phyloP scores from a whole-genome alignment of 2,329 filamentous ascomycete species.

The Monilinia polystroma region DNA sequence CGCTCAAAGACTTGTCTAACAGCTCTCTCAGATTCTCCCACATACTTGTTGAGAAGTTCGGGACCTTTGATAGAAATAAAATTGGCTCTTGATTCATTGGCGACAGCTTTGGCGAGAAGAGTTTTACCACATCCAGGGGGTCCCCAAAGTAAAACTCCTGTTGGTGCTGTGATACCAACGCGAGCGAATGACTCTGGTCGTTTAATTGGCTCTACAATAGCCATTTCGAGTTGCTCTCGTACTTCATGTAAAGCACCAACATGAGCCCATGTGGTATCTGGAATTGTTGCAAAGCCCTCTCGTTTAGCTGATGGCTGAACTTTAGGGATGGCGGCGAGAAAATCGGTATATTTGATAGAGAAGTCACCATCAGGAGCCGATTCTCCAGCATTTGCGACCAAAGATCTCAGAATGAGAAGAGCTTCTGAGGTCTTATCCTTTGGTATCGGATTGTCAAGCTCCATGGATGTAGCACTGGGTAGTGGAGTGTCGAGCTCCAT shows the following conservation, averaged over 20 bases:
- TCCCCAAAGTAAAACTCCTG: constrained; percentile 92
- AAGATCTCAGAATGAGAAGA: constrained; percentile 48
- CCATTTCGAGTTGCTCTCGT: constrained; percentile 76
- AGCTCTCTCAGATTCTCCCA: constrained; percentile 91
- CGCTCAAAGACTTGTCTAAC: constrained; percentile 89
- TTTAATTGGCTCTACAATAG: constrained; percentile 87
- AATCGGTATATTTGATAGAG: constrained; percentile 64
- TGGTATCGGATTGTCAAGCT: constrained; percentile 34
- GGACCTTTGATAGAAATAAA: constrained; percentile 98
- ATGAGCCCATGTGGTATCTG: constrained; percentile 88
- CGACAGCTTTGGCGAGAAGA: constrained; percentile 90
- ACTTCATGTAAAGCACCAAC: constrained; percentile 82
- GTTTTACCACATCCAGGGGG: constrained; percentile 97
- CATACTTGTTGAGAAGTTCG: constrained; percentile 95
- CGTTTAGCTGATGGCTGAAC: constrained; percentile 81
- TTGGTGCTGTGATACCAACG: constrained; percentile 76
- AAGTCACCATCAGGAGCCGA: constrained; percentile 53
- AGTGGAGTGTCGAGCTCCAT: constrained; percentile 40
- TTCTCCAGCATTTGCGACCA: constrained; percentile 55
- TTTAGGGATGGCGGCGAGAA: constrained; percentile 70
- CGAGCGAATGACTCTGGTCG: constrained; percentile 72
- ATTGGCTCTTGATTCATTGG: constrained; percentile 92
- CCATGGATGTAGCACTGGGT: constrained; percentile 35
- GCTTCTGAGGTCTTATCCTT: constrained; percentile 31
- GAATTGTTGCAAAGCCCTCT: constrained; percentile 93